Evolutionary conservation across 2,329 filamentous ascomycete species (phyloP).

Genomic region (Penicillium sp.): DNA sequence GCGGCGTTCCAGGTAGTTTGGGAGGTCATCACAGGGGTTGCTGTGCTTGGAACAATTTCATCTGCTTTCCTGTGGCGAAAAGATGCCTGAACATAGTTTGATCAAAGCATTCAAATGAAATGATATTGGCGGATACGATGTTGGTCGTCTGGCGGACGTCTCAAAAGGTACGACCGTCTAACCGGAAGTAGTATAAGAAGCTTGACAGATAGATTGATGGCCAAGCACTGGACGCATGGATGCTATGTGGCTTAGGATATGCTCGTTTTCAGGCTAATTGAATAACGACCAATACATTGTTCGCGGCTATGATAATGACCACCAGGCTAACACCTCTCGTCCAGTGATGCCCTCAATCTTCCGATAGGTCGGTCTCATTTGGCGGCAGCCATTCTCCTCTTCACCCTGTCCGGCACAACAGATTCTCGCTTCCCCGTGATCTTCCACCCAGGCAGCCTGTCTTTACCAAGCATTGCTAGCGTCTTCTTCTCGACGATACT

Average conservation of each 20-base stretch:
- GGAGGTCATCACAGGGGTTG: conserved; percentile 27
- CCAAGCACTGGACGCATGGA: background rate
- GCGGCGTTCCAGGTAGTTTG: conserved; percentile 27
- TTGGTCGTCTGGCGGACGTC: background rate
- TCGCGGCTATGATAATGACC: background rate
- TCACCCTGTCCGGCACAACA: conserved; percentile 48
- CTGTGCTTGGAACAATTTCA: conserved; percentile 26
- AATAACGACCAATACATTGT: background rate
- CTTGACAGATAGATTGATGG: background rate
- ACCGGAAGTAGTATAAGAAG: background rate
- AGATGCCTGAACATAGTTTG: background rate
- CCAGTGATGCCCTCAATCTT: background rate
- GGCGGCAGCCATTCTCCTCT: conserved; percentile 19
- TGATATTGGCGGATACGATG: background rate
- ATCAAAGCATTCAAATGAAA: background rate
- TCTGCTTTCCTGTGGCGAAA: conserved; percentile 21
- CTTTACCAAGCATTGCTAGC: conserved; percentile 46
- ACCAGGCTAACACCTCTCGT: background rate
- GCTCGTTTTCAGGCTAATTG: background rate
- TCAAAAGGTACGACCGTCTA: background rate
- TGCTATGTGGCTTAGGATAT: background rate
- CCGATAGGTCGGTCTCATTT: conserved; percentile 42
- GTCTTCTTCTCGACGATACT: conserved; percentile 54
- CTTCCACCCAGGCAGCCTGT: conserved; percentile 48
- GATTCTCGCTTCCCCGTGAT: conserved; percentile 44